Evolutionary conservation across 805 yeast genomes (phyloP).

Genomic region (Starmera caribaea): DNA sequence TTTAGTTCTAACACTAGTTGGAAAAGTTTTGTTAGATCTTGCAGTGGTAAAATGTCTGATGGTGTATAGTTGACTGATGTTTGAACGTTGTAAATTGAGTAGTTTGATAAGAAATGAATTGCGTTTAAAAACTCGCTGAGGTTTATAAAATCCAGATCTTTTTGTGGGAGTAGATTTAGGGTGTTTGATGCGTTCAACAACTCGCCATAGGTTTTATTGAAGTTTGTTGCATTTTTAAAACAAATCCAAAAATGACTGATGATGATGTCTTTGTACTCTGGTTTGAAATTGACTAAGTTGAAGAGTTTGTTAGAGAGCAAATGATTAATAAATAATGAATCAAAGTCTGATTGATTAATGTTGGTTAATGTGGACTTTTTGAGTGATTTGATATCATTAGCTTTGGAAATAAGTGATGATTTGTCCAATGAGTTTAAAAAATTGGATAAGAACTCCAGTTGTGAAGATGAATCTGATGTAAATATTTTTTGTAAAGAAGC

Average conservation of each 20-base stretch:
- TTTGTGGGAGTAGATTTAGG: slow-evolving; percentile 8
- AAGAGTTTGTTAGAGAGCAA: slow-evolving; percentile 21
- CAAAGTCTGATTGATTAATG: slow-evolving; percentile 2
- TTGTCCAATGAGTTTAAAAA: not conserved
- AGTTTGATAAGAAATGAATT: slow-evolving; percentile 20
- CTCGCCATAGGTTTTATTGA: slow-evolving; percentile 28
- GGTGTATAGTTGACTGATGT: too few relatives aligned
- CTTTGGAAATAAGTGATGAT: not conserved
- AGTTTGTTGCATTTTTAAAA: slow-evolving; percentile 33
- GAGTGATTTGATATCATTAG: not conserved
- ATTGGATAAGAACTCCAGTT: not conserved
- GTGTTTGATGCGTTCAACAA: slow-evolving; percentile 26
- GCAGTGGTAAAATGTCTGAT: too few relatives aligned
- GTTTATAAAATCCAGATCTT: slow-evolving; percentile 8
- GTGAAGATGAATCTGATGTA: not conserved
- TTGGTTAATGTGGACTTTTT: not conserved
- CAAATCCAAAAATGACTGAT: slow-evolving; percentile 30
- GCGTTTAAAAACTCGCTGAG: slow-evolving; percentile 10
- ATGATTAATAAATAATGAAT: slow-evolving; percentile 16
- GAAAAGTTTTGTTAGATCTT: slow-evolving; percentile 27
- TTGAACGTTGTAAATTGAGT: slow-evolving; percentile 12
- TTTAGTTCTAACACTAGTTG: slow-evolving; percentile 44
- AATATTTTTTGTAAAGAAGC: too few relatives aligned
- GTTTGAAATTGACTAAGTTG: slow-evolving; percentile 10
- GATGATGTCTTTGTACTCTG: slow-evolving; percentile 9